Conservation (phyloP, 2,329 filamentous ascomycete species). For the Fonsecaea pedrosoi region DNA sequence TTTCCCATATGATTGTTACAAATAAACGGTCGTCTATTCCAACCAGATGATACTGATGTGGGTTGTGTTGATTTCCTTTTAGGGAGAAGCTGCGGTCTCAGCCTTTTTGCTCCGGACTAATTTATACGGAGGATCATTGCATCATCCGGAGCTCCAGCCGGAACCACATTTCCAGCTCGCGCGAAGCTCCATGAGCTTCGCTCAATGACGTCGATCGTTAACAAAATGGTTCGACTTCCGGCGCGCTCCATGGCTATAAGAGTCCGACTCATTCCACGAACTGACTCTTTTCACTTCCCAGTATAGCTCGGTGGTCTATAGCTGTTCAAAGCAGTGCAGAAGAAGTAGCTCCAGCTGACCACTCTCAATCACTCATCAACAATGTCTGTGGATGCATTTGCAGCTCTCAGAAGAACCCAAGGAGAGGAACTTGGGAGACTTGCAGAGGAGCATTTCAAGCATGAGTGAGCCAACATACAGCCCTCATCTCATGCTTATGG, state of each 20-base stretch:
- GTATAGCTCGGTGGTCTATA: not conserved
- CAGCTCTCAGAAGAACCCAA: conserved; percentile 55
- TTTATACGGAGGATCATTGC: not conserved
- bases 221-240: not conserved
- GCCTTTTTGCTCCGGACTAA: not conserved
- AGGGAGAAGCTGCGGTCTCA: not conserved
- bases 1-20: conserved; percentile 20
- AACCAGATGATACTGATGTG: no score
- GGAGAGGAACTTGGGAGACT: conserved; percentile 61
- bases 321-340: not conserved
- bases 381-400: conserved; percentile 54
- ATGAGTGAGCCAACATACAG: conserved; percentile 52
- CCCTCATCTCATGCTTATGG: conserved; percentile 14
- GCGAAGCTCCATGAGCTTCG: not conserved
- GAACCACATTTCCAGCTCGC: not conserved
- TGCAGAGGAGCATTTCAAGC: conserved; percentile 64
- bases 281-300: not conserved
- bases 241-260: not conserved
- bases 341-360: not conserved
- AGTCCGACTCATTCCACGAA: not conserved
- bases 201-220: not conserved
- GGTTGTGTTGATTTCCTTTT: not conserved
- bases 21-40: not conserved
- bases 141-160: not conserved
- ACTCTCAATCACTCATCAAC: not conserved